Evolutionary conservation across 208 protist species (phyloP), one percentile per base, ranked within the genome.

Genomic region (Trypanosoma avium): DNA sequence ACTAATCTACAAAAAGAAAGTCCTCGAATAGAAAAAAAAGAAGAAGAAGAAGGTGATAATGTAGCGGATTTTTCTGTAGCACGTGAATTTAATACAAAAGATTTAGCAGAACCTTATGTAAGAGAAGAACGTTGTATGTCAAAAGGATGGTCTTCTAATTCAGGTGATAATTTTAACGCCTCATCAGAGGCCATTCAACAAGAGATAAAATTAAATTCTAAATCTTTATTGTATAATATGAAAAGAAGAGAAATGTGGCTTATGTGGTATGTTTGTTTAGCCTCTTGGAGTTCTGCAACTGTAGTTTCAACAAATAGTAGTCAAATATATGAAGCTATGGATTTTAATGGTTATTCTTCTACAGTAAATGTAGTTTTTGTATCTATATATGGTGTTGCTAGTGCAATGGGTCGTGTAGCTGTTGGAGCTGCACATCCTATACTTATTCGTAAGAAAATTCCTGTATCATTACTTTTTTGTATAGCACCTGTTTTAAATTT

Each of bases 191-290:
- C 48, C 19, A 33, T 19, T 1, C 46, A n/a, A 29, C 33, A 67
- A 17, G 57, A 62, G 15, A 29, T 66, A 13, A 65, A 57, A 33
- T 55, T 93, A 22, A 93, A 93, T 58, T 40, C 56, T 12, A 26
- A 60, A 19, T 62, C 82, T 8, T 70, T 93, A 38, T 70, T 45
- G 45, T 60, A 65, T 12, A 93, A 93, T 61, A 21, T 93, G 36
- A 72, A 40, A 6, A 61, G 80, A 57, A 49, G 71, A 21, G 87
- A 93, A 27, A 50, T 93, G 40, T 91, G 87, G 87, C 49, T 93
- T n/a, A 67, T 93, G 82, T 93, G 87, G 87, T 80, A 73, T n/a
- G 74, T 90, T 24, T 93, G 82, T 58, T 79, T 93, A 35, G 83
- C 76, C 1, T 67, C 75, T 50, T 93, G 87, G 87, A 78, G 87